Evolutionary conservation across 1,284 basidiomycete genomes (phyloP).

Genomic region (Ceratobasidium sp.): DNA sequence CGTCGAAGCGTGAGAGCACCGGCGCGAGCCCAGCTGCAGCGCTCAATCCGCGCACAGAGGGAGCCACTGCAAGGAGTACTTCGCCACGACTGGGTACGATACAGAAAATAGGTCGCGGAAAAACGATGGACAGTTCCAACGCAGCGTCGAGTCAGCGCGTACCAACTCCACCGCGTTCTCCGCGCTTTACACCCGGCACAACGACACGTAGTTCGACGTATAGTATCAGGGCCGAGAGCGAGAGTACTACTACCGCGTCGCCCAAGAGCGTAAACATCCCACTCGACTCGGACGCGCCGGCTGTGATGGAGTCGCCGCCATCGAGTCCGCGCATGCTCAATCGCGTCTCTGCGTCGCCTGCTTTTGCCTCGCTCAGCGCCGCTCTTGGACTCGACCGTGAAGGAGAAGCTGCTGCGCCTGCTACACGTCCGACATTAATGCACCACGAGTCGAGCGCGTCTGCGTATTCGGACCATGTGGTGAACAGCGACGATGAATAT

Average conservation of each 20-base stretch:
- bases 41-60: neutral
- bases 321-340: constrained; percentile 34
- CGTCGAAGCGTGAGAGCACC: constrained; percentile 1
- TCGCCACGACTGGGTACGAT: constrained; percentile 37
- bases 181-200: neutral
- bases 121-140: constrained; percentile 21
- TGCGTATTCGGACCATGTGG: constrained; percentile 20
- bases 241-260: constrained; percentile 18
- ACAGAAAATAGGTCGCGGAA: constrained; percentile 36
- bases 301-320: constrained; percentile 8
- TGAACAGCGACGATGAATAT: constrained; percentile 3
- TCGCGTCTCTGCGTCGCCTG: constrained; percentile 19
- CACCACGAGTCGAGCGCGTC: constrained; percentile 1
- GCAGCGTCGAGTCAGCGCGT: neutral
- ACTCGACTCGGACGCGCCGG: constrained; percentile 6
- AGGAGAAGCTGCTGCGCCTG: neutral
- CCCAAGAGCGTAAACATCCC: neutral
- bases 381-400: constrained; percentile 20
- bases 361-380: constrained; percentile 32
- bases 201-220: constrained; percentile 19
- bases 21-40: neutral
- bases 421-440: neutral
- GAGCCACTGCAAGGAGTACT: constrained; percentile 4
- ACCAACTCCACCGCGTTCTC: constrained; percentile 2
- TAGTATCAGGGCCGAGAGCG: constrained; percentile 24